A percentile compares a stretch with the other conserved stretches of the same genome.
Evolutionary conservation across 306 rosid species (phyloP).

Genomic region (Urtica urens): DNA sequence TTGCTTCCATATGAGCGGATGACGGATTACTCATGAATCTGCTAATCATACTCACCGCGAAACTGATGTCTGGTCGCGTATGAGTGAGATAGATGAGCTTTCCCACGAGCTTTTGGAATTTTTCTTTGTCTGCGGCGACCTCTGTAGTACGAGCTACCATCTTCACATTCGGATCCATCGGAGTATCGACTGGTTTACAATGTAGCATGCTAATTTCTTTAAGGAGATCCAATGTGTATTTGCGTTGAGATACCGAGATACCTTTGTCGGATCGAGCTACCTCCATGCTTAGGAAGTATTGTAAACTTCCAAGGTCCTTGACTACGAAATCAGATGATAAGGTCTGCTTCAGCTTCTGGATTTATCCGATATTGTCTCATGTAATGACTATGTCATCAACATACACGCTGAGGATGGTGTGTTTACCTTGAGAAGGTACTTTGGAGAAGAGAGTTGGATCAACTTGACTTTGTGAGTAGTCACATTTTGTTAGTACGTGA

Average conservation of each 20-base stretch:
- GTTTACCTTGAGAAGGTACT: neutral
- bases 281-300: neutral
- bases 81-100: too few relatives aligned
- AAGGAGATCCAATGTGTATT: neutral
- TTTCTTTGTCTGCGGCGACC: neutral
- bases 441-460: neutral
- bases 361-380: neutral
- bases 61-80: too few relatives aligned
- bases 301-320: neutral
- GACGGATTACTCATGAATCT: too few relatives aligned
- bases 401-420: neutral
- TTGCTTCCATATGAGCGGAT: too few relatives aligned
- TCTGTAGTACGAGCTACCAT: too few relatives aligned
- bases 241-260: neutral
- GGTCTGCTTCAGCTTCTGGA: neutral
- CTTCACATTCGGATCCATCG: neutral
- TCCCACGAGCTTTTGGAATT: neutral
- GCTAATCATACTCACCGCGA: too few relatives aligned
- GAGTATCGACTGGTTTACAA: neutral
- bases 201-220: neutral
- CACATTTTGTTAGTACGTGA: neutral
- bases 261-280: constrained; percentile 2
- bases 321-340: neutral
- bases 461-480: neutral
- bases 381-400: neutral